phyloP scores from a whole-genome alignment of 2,329 filamentous ascomycete genomes.

The Fonsecaea pugnacius region DNA sequence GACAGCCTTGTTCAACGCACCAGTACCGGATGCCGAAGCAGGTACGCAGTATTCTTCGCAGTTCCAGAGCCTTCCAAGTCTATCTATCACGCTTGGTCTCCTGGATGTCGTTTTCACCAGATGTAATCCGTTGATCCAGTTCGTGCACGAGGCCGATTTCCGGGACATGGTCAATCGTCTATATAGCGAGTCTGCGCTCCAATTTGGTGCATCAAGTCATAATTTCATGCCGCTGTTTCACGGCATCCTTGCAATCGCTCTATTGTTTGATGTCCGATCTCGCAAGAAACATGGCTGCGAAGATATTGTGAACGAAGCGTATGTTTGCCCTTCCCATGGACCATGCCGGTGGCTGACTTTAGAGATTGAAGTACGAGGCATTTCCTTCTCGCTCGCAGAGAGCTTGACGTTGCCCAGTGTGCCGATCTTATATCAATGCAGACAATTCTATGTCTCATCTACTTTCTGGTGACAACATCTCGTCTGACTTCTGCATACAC shows the following conservation, averaged over 20 bases:
- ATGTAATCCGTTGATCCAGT: conserved; percentile 30
- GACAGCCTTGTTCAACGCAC: conserved; percentile 26
- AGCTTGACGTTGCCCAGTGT: conserved; percentile 28
- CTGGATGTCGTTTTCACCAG: conserved; percentile 28
- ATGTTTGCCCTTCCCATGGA: neutral
- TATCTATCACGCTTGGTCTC: conserved; percentile 20
- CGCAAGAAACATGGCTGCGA: conserved; percentile 31
- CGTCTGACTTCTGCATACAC: conserved; percentile 30
- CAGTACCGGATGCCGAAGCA: conserved; percentile 17
- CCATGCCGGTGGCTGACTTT: conserved; percentile 6
- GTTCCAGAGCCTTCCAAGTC: conserved; percentile 21
- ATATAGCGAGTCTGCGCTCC: conserved; percentile 21
- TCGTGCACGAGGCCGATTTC: conserved; percentile 29
- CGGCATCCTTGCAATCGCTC: conserved; percentile 29
- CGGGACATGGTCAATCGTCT: conserved; percentile 28
- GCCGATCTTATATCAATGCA: conserved; percentile 31
- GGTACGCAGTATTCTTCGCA: conserved; percentile 6
- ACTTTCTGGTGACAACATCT: conserved; percentile 33
- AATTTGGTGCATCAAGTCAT: conserved; percentile 13
- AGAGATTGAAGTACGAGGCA: conserved; percentile 21
- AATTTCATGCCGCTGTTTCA: conserved; percentile 31
- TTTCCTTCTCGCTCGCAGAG: conserved; percentile 23
- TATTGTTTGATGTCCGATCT: conserved; percentile 21
- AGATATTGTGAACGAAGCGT: conserved; percentile 27
- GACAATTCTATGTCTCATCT: conserved; percentile 25